phyloP scores from a whole-genome alignment of 2,329 filamentous ascomycete genomes.

The Colletotrichum agaves region DNA sequence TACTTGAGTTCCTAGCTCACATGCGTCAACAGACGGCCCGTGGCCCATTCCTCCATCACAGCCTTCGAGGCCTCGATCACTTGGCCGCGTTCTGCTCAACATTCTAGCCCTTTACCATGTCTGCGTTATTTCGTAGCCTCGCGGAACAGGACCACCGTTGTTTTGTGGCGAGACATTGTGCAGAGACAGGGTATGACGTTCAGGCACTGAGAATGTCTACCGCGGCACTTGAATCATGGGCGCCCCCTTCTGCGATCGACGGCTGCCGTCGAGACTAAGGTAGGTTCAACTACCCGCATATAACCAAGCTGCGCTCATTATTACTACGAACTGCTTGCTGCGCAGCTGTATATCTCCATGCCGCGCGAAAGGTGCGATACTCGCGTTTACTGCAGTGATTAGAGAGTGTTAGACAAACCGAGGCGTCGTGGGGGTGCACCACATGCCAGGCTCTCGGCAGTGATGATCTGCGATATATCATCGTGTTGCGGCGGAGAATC shows the following conservation, averaged over 20 bases:
- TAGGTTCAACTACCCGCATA: background rate
- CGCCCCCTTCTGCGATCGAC: background rate
- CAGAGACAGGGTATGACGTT: constrained; percentile 17
- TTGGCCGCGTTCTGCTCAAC: background rate
- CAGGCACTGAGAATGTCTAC: background rate
- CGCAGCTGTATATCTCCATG: background rate
- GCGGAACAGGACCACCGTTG: constrained; percentile 23
- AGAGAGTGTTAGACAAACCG: no score
- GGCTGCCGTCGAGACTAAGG: background rate
- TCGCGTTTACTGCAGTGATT: no score
- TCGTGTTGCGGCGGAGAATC: no score
- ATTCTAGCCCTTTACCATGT: background rate
- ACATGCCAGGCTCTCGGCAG: no score
- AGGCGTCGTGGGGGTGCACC: no score
- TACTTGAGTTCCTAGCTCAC: background rate
- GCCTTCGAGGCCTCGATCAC: background rate
- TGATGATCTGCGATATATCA: no score
- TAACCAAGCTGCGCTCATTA: background rate
- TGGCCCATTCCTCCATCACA: constrained; percentile 10
- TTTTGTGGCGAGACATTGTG: constrained; percentile 30
- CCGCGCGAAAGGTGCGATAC: no score
- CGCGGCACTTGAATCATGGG: constrained; percentile 15
- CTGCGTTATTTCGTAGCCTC: constrained; percentile 7
- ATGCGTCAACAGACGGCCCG: background rate
- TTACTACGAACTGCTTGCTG: background rate